Evolutionary conservation across 108 stramenopile species (phyloP).

Genomic region (Cyclotella choctawhatcheeana): DNA sequence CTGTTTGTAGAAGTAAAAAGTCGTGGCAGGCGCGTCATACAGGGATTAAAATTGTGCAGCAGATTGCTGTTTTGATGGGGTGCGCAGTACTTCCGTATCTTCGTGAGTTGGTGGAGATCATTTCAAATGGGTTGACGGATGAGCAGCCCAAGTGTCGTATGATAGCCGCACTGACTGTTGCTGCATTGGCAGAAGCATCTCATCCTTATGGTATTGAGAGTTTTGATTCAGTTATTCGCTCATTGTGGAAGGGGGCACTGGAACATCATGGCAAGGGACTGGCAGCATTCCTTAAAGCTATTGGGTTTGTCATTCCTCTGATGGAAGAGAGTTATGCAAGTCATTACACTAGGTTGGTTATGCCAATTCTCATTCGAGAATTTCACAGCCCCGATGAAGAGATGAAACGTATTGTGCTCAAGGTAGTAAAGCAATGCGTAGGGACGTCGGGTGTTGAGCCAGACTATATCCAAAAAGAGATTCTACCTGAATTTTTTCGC

Average conservation of each 20-base stretch:
- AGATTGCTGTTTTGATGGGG: slow-evolving; percentile 98
- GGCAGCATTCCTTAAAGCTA: slow-evolving; percentile 98
- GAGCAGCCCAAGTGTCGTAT: slow-evolving; percentile 97
- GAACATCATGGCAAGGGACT: slow-evolving; percentile 98
- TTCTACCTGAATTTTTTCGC: slow-evolving; percentile 96
- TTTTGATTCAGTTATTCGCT: slow-evolving; percentile 97
- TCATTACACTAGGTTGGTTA: slow-evolving; percentile 97
- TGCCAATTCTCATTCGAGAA: slow-evolving; percentile 97
- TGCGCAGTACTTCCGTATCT: slow-evolving; percentile 98
- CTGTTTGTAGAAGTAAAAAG: slow-evolving; percentile 96
- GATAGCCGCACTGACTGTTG: slow-evolving; percentile 96
- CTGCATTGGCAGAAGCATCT: slow-evolving; percentile 96
- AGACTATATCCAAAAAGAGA: slow-evolving; percentile 95
- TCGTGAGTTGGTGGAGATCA: slow-evolving; percentile 94
- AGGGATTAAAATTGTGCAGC: slow-evolving; percentile 99
- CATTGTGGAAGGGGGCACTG: slow-evolving; percentile 98
- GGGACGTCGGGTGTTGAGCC: slow-evolving; percentile 97
- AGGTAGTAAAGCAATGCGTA: slow-evolving; percentile 99
- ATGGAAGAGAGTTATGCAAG: slow-evolving; percentile 99
- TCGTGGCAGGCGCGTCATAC: slow-evolving; percentile 99
- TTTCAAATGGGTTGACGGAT: slow-evolving; percentile 95
- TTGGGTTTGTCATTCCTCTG: slow-evolving; percentile 98
- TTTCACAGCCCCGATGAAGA: slow-evolving; percentile 96
- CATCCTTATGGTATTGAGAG: slow-evolving; percentile 99
- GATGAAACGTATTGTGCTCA: slow-evolving; percentile 98